Percentiles rank a stretch among this genome's conserved stretches.
These are phyloP conservation scores for Tillandsia leiboldiana DNA, from an alignment of 176 grass and related monocot species.

Conservation along the genomic window DNA sequence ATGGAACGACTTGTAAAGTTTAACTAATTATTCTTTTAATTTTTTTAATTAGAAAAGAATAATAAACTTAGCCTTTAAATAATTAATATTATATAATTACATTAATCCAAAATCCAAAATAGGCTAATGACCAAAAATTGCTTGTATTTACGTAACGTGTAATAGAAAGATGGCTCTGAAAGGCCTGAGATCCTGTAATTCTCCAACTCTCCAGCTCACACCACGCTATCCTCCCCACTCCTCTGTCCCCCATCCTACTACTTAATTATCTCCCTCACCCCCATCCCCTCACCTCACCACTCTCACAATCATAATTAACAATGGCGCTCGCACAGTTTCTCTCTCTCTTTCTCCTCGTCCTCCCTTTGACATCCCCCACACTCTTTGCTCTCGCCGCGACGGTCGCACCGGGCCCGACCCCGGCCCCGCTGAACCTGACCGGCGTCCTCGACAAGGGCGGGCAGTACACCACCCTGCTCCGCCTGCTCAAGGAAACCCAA, in stretches of 20 bases:
- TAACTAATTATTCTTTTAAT: too few species aligned
- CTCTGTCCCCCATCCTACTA: conserved; percentile 7
- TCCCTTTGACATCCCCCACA: conserved; percentile 11
- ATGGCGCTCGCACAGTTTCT: not conserved
- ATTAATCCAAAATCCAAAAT: too few species aligned
- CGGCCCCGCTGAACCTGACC: conserved; percentile 49
- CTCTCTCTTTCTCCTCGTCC: not conserved
- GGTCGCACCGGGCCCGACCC: not conserved
- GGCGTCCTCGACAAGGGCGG: conserved; percentile 54
- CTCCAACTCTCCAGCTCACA: conserved; percentile 24
- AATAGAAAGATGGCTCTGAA: not conserved
- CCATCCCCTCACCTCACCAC: not conserved
- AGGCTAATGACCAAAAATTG: too few species aligned
- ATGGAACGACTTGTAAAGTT: too few species aligned
- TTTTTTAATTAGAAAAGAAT: too few species aligned
- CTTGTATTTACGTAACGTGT: too few species aligned
- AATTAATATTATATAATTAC: too few species aligned
- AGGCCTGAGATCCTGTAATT: conserved; percentile 4
- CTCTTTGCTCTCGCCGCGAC: conserved; percentile 21
- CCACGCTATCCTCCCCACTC: not conserved
- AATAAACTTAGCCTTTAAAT: too few species aligned
- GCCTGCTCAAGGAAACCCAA: conserved; percentile 54
- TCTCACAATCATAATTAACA: not conserved
- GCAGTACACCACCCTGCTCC: conserved; percentile 53
- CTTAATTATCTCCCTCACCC: conserved; percentile 11